Conservation (phyloP, 2,329 filamentous ascomycete genomes). For the Plenodomus biglobosus region DNA sequence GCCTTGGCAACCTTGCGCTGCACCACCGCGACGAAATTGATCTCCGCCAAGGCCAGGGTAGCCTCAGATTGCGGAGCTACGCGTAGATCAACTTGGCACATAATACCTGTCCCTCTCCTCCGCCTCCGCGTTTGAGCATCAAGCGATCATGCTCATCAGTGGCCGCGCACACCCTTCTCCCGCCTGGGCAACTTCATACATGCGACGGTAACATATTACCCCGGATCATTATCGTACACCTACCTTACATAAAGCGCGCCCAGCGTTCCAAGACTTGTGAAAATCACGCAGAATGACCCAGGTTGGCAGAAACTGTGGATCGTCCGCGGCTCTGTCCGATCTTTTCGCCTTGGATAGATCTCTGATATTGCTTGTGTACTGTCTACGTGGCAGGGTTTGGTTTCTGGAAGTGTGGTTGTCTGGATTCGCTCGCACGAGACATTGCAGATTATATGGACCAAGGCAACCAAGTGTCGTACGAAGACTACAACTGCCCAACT, state of each 20-base stretch:
- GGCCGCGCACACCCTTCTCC: slow-evolving; percentile 5
- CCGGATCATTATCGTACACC: background rate
- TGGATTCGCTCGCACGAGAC: background rate
- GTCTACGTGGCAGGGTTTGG: background rate
- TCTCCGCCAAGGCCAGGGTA: background rate
- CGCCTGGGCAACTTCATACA: slow-evolving; percentile 13
- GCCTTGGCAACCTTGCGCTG: slow-evolving; percentile 5
- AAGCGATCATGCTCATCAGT: slow-evolving; percentile 6
- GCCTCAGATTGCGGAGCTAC: background rate
- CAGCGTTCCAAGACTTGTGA: background rate
- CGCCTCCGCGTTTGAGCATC: slow-evolving; percentile 1
- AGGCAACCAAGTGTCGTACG: background rate
- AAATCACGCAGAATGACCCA: background rate
- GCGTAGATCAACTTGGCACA: background rate
- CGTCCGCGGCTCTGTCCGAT: background rate
- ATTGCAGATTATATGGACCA: background rate
- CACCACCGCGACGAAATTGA: background rate
- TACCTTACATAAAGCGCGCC: background rate
- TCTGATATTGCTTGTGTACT: background rate
- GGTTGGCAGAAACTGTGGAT: background rate
- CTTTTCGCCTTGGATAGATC: background rate
- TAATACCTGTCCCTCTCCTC: slow-evolving; percentile 8
- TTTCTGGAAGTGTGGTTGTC: background rate
- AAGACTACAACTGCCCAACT: background rate
- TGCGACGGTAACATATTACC: background rate